phyloP scores from a whole-genome alignment of 768 basidiomycete species.

The Rhodotorula babjevae region DNA sequence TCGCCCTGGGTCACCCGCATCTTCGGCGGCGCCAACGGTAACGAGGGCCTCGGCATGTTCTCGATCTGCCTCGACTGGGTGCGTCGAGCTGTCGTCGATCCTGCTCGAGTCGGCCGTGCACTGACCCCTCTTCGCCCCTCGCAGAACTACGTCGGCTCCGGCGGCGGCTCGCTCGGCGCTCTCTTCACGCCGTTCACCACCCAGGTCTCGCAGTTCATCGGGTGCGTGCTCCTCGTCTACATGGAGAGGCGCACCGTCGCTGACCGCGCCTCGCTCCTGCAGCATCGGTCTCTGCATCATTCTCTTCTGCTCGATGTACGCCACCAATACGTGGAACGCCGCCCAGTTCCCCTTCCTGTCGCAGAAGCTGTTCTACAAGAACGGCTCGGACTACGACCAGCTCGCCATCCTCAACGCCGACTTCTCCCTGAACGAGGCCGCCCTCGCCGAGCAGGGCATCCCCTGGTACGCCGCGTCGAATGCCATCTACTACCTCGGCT shows the following conservation, averaged over 20 bases:
- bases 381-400: conserved; percentile 43
- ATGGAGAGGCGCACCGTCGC: not conserved
- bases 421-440: conserved; percentile 41
- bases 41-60: conserved; percentile 45
- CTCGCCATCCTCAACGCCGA: conserved; percentile 40
- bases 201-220: conserved; percentile 42
- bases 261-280: not conserved
- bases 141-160: conserved; percentile 26
- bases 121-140: not conserved
- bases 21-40: conserved; percentile 18
- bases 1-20: conserved; percentile 47
- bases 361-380: conserved; percentile 42
- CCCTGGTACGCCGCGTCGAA: conserved; percentile 27
- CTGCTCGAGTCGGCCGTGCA: too few relatives aligned
- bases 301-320: conserved; percentile 38
- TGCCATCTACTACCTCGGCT: conserved; percentile 29
- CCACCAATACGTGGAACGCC: conserved; percentile 44
- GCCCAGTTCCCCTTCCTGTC: conserved; percentile 46
- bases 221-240: conserved; percentile 6
- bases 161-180: conserved; percentile 38
- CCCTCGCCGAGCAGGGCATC: conserved; percentile 22
- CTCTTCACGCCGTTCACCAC: conserved; percentile 46
- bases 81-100: not conserved
- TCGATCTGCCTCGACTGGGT: conserved; percentile 42
- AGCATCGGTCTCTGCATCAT: conserved; percentile 35